Evolutionary conservation across 345 rosid species (phyloP).

Genomic region (Populus tremula): DNA sequence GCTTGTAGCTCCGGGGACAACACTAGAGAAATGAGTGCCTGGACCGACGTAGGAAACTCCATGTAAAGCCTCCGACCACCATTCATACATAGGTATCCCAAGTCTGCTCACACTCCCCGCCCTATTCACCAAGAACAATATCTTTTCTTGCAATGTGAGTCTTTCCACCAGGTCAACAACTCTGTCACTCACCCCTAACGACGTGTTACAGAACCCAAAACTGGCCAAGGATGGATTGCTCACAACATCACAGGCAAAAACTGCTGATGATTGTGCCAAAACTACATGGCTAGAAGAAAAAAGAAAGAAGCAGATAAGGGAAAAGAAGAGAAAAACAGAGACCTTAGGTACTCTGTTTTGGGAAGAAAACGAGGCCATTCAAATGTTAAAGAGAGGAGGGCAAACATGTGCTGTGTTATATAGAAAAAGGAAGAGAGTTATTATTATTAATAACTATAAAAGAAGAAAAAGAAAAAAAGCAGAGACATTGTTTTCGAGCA

Average conservation of each 20-base stretch:
- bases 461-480: not conserved
- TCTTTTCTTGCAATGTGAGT: conserved; percentile 78
- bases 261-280: conserved; percentile 47
- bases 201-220: conserved; percentile 57
- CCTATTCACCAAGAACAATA: conserved; percentile 43
- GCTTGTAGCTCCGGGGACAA: conserved; percentile 87
- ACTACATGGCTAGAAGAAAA: conserved; percentile 7
- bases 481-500: not conserved
- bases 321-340: conserved; percentile 38
- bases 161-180: conserved; percentile 75
- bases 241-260: conserved; percentile 70
- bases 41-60: conserved; percentile 88
- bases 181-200: conserved; percentile 38
- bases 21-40: conserved; percentile 54
- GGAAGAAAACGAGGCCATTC: conserved; percentile 14
- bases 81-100: conserved; percentile 78
- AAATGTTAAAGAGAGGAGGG: not conserved
- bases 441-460: not conserved
- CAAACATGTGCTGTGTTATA: not conserved
- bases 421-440: not conserved
- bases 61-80: conserved; percentile 99
- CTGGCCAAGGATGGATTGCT: conserved; percentile 43
- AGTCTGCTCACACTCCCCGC: conserved; percentile 63
- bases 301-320: not conserved
- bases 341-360: conserved; percentile 25